Evolutionary conservation across 805 yeast species (phyloP).

Genomic region (Ogataea dorogensis): DNA sequence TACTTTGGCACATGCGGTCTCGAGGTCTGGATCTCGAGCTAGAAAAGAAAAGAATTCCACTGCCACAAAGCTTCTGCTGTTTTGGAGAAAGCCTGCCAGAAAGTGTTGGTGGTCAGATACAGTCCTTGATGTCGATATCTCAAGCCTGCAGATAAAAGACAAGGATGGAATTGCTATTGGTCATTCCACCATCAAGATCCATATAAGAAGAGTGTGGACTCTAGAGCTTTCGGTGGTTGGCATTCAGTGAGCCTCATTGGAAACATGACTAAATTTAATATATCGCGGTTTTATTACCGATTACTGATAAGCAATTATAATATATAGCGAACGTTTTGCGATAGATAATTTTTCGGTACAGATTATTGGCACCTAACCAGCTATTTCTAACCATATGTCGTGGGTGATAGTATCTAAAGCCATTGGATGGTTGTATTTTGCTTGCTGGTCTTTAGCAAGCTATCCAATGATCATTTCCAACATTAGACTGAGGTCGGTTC

Average conservation of each 20-base stretch:
- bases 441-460: constrained; percentile 33
- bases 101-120: constrained; percentile 97
- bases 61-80: constrained; percentile 66
- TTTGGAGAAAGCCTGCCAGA: constrained; percentile 98
- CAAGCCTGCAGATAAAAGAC: constrained; percentile 25
- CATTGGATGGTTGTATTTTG: constrained; percentile 33
- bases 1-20: constrained; percentile 58
- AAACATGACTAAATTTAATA: too few relatives aligned
- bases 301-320: constrained; percentile 4
- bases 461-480: constrained; percentile 36
- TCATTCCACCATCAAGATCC: constrained; percentile 59
- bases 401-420: constrained; percentile 16
- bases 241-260: constrained; percentile 47
- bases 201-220: constrained; percentile 95
- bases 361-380: background rate
- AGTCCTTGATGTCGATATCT: constrained; percentile 44
- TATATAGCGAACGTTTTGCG: too few relatives aligned
- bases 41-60: constrained; percentile 37
- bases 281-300: too few relatives aligned
- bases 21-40: constrained; percentile 38
- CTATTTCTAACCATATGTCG: too few relatives aligned
- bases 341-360: constrained; percentile 1
- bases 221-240: constrained; percentile 89
- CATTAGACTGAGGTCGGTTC: constrained; percentile 31
- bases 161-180: constrained; percentile 29